Conservation (phyloP, 768 basidiomycete species). For the Lactarius indigo region DNA sequence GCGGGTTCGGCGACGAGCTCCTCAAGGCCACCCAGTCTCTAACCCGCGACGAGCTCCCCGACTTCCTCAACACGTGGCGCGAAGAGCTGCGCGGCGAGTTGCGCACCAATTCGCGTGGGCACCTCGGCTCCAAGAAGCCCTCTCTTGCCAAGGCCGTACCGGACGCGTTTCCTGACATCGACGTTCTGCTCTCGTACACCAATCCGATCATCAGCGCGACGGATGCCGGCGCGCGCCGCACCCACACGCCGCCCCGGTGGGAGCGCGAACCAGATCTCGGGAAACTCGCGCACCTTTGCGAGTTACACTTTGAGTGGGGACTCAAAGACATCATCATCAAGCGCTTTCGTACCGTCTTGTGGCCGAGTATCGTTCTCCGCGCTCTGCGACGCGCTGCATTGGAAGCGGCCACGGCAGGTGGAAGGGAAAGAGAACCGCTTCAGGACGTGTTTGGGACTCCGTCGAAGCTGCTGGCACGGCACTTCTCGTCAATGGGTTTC, state of each 20-base stretch:
- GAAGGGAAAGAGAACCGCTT: neutral
- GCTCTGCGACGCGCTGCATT: slow-evolving; percentile 64
- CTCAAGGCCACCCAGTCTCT: slow-evolving; percentile 54
- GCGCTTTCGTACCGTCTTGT: slow-evolving; percentile 78
- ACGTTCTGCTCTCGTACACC: slow-evolving; percentile 73
- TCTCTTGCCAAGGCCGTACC: slow-evolving; percentile 63
- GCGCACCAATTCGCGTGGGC: slow-evolving; percentile 60
- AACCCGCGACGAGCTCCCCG: slow-evolving; percentile 38
- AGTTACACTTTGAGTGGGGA: slow-evolving; percentile 92
- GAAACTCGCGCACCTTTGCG: slow-evolving; percentile 74
- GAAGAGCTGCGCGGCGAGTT: slow-evolving; percentile 59
- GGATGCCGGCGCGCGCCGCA: slow-evolving; percentile 38
- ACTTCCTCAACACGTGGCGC: slow-evolving; percentile 63
- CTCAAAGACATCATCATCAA: slow-evolving; percentile 78
- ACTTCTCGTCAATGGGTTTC: slow-evolving; percentile 49
- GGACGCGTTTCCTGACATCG: slow-evolving; percentile 65
- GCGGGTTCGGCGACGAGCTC: slow-evolving; percentile 74
- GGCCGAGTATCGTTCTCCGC: slow-evolving; percentile 69
- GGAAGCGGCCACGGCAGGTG: slow-evolving; percentile 27
- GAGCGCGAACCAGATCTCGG: slow-evolving; percentile 61
- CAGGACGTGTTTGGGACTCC: slow-evolving; percentile 36
- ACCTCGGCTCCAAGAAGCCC: slow-evolving; percentile 60
- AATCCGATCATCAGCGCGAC: slow-evolving; percentile 73
- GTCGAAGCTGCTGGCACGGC: slow-evolving; percentile 49
- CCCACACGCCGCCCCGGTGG: slow-evolving; percentile 39